phyloP scores from a whole-genome alignment of 768 basidiomycete genomes.

The Megacollybia marginata region DNA sequence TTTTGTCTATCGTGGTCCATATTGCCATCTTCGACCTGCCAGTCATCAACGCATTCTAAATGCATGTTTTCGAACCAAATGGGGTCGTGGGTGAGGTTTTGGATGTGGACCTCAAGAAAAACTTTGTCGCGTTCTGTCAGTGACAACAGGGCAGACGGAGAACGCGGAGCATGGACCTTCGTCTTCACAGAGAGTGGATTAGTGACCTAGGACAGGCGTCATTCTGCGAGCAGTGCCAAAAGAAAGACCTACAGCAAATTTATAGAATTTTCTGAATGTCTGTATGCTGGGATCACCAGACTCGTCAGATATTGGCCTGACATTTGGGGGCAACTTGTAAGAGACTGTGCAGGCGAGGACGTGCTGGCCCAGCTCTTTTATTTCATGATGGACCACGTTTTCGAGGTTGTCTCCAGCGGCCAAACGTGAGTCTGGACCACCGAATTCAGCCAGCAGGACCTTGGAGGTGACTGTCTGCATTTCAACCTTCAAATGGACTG shows the following conservation, averaged over 20 bases:
- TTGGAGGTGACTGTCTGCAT: conserved; percentile 79
- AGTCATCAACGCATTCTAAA: conserved; percentile 66
- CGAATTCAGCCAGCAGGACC: conserved; percentile 53
- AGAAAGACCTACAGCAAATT: conserved; percentile 64
- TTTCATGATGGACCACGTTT: conserved; percentile 72
- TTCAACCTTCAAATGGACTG: conserved; percentile 65
- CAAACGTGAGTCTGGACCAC: conserved; percentile 43
- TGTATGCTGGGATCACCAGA: conserved; percentile 34
- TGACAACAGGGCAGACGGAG: conserved; percentile 64
- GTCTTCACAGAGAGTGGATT: conserved; percentile 95
- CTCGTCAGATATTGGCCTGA: conserved; percentile 43
- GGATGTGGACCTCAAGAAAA: conserved; percentile 89
- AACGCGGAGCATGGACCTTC: conserved; percentile 74
- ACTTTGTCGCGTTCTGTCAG: conserved; percentile 67
- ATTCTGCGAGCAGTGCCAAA: neutral
- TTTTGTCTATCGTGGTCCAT: conserved; percentile 20
- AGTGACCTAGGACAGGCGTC: conserved; percentile 52
- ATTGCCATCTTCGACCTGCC: conserved; percentile 55
- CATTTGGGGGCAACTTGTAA: conserved; percentile 65
- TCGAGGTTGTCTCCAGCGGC: conserved; percentile 55
- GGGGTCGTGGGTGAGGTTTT: conserved; percentile 74
- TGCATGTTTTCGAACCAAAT: conserved; percentile 78
- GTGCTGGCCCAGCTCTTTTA: conserved; percentile 91
- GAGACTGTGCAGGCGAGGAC: conserved; percentile 80
- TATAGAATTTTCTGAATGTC: conserved; percentile 50